Evolutionary conservation across 2,329 filamentous ascomycete species (phyloP).

Genomic region (Aspergillus flavus): DNA sequence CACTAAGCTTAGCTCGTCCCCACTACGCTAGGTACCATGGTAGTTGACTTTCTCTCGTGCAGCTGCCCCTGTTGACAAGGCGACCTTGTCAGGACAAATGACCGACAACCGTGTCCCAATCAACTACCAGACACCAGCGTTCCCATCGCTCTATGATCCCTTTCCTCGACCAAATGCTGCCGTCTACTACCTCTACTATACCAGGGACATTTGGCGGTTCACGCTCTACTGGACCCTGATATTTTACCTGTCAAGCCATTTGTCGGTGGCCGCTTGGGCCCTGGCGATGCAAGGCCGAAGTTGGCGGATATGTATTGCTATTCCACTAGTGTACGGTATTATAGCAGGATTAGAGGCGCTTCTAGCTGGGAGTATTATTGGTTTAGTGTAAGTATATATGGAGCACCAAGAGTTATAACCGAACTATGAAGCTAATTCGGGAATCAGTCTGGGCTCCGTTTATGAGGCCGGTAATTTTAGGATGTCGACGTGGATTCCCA

Average conservation of each 20-base stretch:
- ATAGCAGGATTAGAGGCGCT: constrained; percentile 76
- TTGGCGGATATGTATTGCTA: constrained; percentile 63
- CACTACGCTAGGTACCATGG: constrained; percentile 11
- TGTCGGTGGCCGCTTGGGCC: constrained; percentile 71
- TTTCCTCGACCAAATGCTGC: constrained; percentile 60
- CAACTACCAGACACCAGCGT: constrained; percentile 69
- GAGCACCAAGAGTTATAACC: constrained; percentile 3
- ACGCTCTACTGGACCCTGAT: constrained; percentile 85
- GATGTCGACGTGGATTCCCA: constrained; percentile 94
- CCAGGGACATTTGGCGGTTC: constrained; percentile 81
- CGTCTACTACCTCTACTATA: constrained; percentile 69
- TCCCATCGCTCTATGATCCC: constrained; percentile 82
- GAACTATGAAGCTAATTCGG: constrained; percentile 10
- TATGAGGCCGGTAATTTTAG: constrained; percentile 81
- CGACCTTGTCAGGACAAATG: constrained; percentile 21
- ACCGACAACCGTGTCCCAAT: constrained; percentile 50
- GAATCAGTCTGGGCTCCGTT: constrained; percentile 71
- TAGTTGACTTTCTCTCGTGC: background rate
- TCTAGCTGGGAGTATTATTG: constrained; percentile 78
- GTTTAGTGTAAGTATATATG: constrained; percentile 66
- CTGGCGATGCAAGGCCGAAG: constrained; percentile 66
- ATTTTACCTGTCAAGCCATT: constrained; percentile 73
- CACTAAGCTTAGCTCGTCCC: background rate
- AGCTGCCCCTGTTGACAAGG: constrained; percentile 13
- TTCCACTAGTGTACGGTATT: constrained; percentile 70